A percentile compares a stretch with the other conserved stretches of the same genome.
These are phyloP conservation scores for Aspergillus sp. DNA, from an alignment of 2,329 filamentous ascomycete species.

Conservation along the genomic window DNA sequence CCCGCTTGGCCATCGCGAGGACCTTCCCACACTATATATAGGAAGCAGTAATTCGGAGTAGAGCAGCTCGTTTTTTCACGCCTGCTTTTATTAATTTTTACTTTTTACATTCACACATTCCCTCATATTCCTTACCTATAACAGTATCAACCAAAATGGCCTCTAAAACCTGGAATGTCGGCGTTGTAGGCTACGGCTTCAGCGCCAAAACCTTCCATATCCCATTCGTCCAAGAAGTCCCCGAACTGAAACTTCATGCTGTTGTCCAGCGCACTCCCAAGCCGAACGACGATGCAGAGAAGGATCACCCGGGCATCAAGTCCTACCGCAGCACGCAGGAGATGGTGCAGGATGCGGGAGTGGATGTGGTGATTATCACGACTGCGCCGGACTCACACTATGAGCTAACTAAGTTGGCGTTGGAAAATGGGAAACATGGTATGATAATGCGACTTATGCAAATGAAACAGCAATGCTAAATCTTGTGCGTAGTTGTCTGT, in stretches of 20 bases:
- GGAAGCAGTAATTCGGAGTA: neutral
- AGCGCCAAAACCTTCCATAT: constrained; percentile 77
- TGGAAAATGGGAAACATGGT: constrained; percentile 63
- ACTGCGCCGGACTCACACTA: constrained; percentile 67
- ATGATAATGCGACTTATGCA: neutral
- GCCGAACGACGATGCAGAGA: constrained; percentile 56
- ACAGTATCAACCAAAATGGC: constrained; percentile 23
- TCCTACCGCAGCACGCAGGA: constrained; percentile 56
- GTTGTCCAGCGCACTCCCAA: constrained; percentile 67
- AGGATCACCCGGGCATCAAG: constrained; percentile 58
- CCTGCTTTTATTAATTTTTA: too few species aligned
- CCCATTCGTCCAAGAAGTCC: constrained; percentile 60
- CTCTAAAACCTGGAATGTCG: constrained; percentile 46
- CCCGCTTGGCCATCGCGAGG: constrained; percentile 25
- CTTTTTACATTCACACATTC: neutral
- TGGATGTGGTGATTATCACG: constrained; percentile 63
- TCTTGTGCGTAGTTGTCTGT: constrained; percentile 49
- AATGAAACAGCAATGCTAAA: neutral
- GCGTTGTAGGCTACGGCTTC: constrained; percentile 53
- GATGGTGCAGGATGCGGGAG: constrained; percentile 55
- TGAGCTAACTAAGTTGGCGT: constrained; percentile 53
- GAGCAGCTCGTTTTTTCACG: neutral
- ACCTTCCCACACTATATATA: constrained; percentile 24
- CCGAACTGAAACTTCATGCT: constrained; percentile 59
- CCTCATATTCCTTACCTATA: neutral